These are phyloP conservation scores for Filosporella fistucella DNA, from an alignment of 495 filamentous ascomycete genomes.

Conservation along the genomic window DNA sequence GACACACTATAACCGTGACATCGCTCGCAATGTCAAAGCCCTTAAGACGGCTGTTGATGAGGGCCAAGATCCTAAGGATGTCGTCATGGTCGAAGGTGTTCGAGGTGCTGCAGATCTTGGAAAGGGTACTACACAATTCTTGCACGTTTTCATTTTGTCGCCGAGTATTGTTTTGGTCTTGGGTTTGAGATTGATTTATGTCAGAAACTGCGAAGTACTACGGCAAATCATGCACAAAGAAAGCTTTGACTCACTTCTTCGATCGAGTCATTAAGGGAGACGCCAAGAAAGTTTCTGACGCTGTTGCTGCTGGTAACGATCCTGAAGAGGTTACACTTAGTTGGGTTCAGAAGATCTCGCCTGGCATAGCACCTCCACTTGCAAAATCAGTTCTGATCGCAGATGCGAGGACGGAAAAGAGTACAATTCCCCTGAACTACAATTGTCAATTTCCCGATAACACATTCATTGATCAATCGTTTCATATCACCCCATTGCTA, in stretches of 20 bases:
- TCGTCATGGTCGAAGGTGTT: neutral
- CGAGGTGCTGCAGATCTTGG: slow-evolving; percentile 2
- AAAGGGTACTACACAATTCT: neutral
- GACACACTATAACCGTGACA: neutral
- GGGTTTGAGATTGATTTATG: too few species aligned
- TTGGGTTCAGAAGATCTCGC: neutral
- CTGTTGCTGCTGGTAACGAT: neutral
- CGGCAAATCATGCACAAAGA: neutral
- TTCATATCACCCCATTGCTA: neutral
- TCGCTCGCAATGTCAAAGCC: neutral
- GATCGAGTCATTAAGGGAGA: neutral
- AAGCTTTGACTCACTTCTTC: neutral
- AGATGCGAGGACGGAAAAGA: too few species aligned
- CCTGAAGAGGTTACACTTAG: neutral
- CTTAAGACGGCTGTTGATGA: slow-evolving; percentile 2
- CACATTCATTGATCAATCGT: too few species aligned
- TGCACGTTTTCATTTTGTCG: slow-evolving; percentile 11
- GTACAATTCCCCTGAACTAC: too few species aligned
- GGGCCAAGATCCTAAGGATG: slow-evolving; percentile 5
- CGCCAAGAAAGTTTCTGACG: neutral
- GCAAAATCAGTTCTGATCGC: too few species aligned
- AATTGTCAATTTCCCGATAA: too few species aligned
- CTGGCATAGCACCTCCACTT: too few species aligned
- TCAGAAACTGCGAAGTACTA: slow-evolving; percentile 10
- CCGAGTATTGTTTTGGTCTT: too few species aligned